Percentiles rank a stretch among this genome's conserved stretches.
These are phyloP conservation scores for Acer yangbiense DNA, from an alignment of 345 rosid genomes.

Conservation along the genomic window DNA sequence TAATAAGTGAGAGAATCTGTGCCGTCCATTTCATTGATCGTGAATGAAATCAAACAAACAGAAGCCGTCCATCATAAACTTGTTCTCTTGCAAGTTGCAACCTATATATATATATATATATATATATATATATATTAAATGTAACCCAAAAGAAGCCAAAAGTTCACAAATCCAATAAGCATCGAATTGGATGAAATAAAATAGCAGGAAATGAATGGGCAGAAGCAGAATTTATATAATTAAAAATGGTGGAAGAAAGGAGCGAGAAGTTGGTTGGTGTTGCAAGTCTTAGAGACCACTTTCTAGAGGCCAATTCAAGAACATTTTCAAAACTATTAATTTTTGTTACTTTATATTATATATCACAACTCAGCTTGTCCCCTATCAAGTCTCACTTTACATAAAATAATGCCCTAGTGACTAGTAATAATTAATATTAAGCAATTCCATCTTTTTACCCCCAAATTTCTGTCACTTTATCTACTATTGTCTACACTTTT, in stretches of 20 bases:
- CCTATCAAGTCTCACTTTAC: slow-evolving; percentile 13
- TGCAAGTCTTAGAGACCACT: slow-evolving; percentile 20
- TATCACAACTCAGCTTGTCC: slow-evolving; percentile 35
- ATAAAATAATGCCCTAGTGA: not conserved
- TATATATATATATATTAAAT: not conserved
- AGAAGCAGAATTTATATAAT: not conserved
- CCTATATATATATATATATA: not conserved
- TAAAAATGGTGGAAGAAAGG: not conserved
- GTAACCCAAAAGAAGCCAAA: not conserved
- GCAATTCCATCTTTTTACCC: not conserved
- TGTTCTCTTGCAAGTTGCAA: not conserved
- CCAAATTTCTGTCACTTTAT: not conserved
- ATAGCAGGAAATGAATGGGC: not conserved
- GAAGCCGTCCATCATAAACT: not conserved
- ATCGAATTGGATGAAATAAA: not conserved
- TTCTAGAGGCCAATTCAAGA: slow-evolving; percentile 4
- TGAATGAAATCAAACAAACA: not conserved
- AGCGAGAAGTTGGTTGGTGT: slow-evolving; percentile 9
- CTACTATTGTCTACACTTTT: not conserved
- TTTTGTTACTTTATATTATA: slow-evolving; percentile 2
- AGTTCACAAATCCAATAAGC: not conserved
- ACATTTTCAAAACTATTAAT: slow-evolving; percentile 14
- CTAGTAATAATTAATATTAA: not conserved
- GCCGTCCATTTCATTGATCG: not conserved
- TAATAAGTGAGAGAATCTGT: not conserved